A percentile compares a stretch with the other conserved stretches of the same genome.
phyloP scores from a whole-genome alignment of 2,329 filamentous ascomycete genomes.

The Zymoseptoria crescenta region DNA sequence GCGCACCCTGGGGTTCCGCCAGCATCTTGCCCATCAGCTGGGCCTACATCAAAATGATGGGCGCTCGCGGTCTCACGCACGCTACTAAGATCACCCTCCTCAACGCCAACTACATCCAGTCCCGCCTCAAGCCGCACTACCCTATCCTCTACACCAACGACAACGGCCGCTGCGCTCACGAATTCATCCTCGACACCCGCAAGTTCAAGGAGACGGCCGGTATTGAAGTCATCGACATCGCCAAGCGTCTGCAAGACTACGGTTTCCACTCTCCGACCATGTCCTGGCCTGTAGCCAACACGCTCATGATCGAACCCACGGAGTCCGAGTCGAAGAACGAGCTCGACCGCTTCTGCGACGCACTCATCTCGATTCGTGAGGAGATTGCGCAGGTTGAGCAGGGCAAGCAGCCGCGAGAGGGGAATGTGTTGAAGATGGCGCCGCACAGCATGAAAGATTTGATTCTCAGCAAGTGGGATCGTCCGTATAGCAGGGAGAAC shows the following conservation, averaged over 20 bases:
- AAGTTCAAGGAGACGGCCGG: slow-evolving; percentile 75
- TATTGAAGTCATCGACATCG: slow-evolving; percentile 87
- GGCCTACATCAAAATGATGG: slow-evolving; percentile 95
- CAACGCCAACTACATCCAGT: slow-evolving; percentile 94
- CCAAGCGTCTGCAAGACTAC: slow-evolving; percentile 93
- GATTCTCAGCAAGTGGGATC: slow-evolving; percentile 66
- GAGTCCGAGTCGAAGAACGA: slow-evolving; percentile 89
- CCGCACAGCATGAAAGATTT: slow-evolving; percentile 82
- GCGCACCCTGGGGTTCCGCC: slow-evolving; percentile 78
- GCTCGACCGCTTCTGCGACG: slow-evolving; percentile 87
- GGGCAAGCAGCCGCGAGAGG: slow-evolving; percentile 63
- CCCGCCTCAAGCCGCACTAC: slow-evolving; percentile 77
- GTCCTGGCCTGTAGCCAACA: slow-evolving; percentile 92
- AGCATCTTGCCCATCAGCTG: slow-evolving; percentile 91
- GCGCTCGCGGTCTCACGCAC: slow-evolving; percentile 68
- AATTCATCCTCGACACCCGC: slow-evolving; percentile 89
- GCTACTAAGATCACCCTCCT: slow-evolving; percentile 89
- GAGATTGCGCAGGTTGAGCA: slow-evolving; percentile 82
- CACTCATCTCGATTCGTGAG: slow-evolving; percentile 73
- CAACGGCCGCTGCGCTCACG: slow-evolving; percentile 82
- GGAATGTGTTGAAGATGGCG: slow-evolving; percentile 81
- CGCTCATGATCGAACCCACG: slow-evolving; percentile 95
- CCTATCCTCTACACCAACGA: slow-evolving; percentile 88
- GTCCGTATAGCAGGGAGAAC: slow-evolving; percentile 71
- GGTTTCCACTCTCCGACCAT: slow-evolving; percentile 97